A percentile compares a stretch with the other conserved stretches of the same genome.
These are phyloP conservation scores for Camellia sinensis DNA, from an alignment of 148 eudicot genomes.

Conservation along the genomic window DNA sequence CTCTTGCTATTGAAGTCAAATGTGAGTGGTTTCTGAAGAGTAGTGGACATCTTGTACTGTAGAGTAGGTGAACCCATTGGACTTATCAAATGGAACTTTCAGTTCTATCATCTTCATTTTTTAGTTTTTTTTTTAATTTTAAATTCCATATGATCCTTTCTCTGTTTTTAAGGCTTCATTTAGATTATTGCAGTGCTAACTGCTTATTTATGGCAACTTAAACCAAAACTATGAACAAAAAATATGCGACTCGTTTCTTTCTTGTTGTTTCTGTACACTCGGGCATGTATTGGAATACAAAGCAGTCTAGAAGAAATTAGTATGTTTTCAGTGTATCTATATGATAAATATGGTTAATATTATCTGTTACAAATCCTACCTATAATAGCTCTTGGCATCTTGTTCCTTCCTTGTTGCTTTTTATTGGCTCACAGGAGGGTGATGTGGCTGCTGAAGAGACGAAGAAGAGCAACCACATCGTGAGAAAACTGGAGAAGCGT, in stretches of 20 bases:
- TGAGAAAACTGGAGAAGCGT: constrained; percentile 54
- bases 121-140: background rate
- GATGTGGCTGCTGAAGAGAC: constrained; percentile 49
- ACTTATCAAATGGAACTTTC: background rate
- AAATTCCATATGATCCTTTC: background rate
- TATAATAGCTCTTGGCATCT: background rate
- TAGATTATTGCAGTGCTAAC: background rate
- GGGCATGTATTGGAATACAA: background rate
- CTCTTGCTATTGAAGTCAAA: background rate
- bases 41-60: background rate
- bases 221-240: background rate
- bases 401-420: background rate
- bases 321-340: background rate
- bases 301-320: background rate
- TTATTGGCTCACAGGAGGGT: constrained; percentile 34
- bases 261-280: background rate
- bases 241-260: background rate
- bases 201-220: too few relatives aligned
- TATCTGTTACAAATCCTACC: background rate
- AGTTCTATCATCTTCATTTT: background rate
- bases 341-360: background rate
- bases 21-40: background rate
- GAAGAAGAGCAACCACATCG: constrained; percentile 70
- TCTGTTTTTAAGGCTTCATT: background rate
- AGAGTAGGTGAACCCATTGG: background rate